Evolutionary conservation across 352 stramenopile species (phyloP), one percentile per base, ranked within the genome.

Genomic region (Phytophthora palmivora): DNA sequence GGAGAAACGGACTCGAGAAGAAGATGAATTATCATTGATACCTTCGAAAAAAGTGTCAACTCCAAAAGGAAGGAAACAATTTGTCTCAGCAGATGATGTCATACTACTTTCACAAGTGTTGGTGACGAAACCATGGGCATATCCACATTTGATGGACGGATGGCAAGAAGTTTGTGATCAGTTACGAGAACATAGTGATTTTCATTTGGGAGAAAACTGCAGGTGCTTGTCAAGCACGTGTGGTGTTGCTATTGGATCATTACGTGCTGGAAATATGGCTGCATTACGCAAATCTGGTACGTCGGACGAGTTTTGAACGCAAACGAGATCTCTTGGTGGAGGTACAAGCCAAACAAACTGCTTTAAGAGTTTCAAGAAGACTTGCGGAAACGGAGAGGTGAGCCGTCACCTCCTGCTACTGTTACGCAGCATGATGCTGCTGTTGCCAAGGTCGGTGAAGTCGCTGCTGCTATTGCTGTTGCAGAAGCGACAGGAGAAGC

Each of bases 41-140:
- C 30, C 39, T n/a, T 28, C 16, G 11, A 60, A 51, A 18, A 52
- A 8, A 9, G 15, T 4, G 3, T 26, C 21, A 0, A 53, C 44
- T 15, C 21, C 28, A 11, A 11, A 33, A 42, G 42, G 38, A 16
- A 50, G 56, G 21, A 74, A 74, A 49, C 70, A 79, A n/a, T 79
- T 79, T 51, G 58, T 76, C 10, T 72, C 71, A n/a, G 63, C 63
- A 0, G 67, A 76, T 28, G 71, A 79, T 22, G 67, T 79, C 42
- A 5, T 74, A 21, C 51, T 79, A 34, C 57, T 79, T 1, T 58
- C 62, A 19, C 67, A 79, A n/a, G 71, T 74, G 15, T 28, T 70
- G 22, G 4, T 15, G 1, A 64, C 38, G 5, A 74, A 79, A 26
- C 71, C 71, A 16, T 79, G 71, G 71, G 41, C 45, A 3, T 74